Percentiles rank a stretch among this genome's conserved stretches.
These are phyloP conservation scores for Filobasidium floriforme DNA, from an alignment of 768 basidiomycete genomes.

Conservation along the genomic window DNA sequence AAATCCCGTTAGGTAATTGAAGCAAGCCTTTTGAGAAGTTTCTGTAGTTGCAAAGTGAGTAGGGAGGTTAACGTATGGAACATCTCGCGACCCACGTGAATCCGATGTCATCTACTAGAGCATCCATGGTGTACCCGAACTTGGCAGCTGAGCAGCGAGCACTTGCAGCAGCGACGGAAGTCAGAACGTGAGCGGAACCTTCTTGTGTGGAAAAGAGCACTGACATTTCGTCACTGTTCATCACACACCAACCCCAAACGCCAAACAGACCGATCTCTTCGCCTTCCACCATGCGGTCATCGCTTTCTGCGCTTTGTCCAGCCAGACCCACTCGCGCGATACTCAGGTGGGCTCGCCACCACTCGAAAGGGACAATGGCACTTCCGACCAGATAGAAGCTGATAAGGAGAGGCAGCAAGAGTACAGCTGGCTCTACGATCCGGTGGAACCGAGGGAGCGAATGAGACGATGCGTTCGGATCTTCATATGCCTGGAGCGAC, in stretches of 20 bases:
- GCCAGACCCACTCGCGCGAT: constrained; percentile 9
- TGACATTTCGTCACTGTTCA: background rate
- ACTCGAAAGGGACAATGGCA: constrained; percentile 8
- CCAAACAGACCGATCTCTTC: background rate
- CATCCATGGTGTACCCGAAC: constrained; percentile 15
- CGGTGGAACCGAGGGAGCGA: background rate
- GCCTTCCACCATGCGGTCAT: background rate
- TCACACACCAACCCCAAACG: constrained; percentile 17
- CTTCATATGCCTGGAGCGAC: background rate
- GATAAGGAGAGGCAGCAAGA: constrained; percentile 12
- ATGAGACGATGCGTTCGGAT: background rate
- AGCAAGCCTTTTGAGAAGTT: constrained; percentile 2
- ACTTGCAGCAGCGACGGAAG: background rate
- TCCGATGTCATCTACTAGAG: background rate
- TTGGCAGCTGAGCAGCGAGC: constrained; percentile 8
- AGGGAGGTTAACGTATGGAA: background rate
- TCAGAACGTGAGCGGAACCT: background rate
- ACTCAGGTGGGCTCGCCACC: constrained; percentile 17
- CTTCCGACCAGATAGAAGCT: constrained; percentile 16
- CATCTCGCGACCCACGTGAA: background rate
- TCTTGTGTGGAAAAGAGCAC: background rate
- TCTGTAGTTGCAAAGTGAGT: background rate
- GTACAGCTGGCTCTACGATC: constrained; percentile 9
- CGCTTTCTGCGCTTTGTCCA: background rate
- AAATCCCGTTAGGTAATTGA: background rate